Conservation (phyloP, 2,329 filamentous ascomycete species). For the Bipolaris oryzae region DNA sequence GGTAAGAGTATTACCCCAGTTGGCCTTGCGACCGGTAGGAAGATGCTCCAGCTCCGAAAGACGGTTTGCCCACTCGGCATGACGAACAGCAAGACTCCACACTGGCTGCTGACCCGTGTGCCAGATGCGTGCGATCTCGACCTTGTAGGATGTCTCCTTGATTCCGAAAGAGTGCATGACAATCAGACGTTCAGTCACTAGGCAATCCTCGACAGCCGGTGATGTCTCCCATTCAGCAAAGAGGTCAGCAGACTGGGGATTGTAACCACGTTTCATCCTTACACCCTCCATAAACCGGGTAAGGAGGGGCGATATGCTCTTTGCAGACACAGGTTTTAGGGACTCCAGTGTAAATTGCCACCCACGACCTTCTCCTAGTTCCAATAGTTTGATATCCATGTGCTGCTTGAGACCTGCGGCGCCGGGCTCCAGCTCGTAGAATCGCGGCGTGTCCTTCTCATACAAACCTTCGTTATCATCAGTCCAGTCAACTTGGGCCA, state of each 20-base stretch:
- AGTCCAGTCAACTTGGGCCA: slow-evolving; percentile 42
- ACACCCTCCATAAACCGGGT: slow-evolving; percentile 30
- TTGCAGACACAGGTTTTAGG: slow-evolving; percentile 23
- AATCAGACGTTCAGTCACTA: slow-evolving; percentile 28
- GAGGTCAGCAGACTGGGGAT: slow-evolving; percentile 15
- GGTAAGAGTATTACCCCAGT: slow-evolving; percentile 29
- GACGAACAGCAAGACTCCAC: slow-evolving; percentile 42
- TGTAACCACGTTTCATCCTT: slow-evolving; percentile 23
- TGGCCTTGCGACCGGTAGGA: slow-evolving; percentile 25
- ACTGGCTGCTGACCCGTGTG: slow-evolving; percentile 27
- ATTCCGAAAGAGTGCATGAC: slow-evolving; percentile 42
- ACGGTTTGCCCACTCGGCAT: slow-evolving; percentile 37
- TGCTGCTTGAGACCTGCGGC: slow-evolving; percentile 21
- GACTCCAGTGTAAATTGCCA: slow-evolving; percentile 43
- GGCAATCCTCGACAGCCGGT: slow-evolving; percentile 19
- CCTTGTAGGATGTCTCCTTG: slow-evolving; percentile 34
- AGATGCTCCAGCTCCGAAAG: slow-evolving; percentile 37
- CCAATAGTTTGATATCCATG: slow-evolving; percentile 43
- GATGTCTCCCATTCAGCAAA: slow-evolving; percentile 31
- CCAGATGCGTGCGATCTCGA: slow-evolving; percentile 38
- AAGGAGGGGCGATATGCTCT: slow-evolving; percentile 30
- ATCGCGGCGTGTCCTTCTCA: slow-evolving; percentile 35
- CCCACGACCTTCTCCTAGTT: slow-evolving; percentile 37
- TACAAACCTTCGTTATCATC: slow-evolving; percentile 38
- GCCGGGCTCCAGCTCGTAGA: slow-evolving; percentile 30